Percentiles rank a stretch among this genome's conserved stretches.
Conservation (phyloP, 768 basidiomycete species). For the Suillus plorans region DNA sequence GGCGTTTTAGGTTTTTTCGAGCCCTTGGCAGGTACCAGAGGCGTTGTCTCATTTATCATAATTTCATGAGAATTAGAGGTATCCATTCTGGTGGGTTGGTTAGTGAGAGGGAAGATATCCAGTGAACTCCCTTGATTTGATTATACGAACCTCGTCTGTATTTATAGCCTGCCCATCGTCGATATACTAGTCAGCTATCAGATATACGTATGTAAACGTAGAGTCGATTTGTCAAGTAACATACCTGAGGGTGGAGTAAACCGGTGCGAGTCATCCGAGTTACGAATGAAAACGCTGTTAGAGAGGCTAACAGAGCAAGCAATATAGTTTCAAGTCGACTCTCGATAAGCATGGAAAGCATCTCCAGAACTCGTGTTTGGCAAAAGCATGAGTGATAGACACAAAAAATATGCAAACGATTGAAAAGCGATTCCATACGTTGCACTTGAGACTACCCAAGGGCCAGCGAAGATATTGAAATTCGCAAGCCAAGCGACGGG, state of each 20-base stretch:
- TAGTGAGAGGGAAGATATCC: neutral
- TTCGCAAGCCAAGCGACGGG: neutral
- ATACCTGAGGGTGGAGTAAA: neutral
- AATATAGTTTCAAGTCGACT: neutral
- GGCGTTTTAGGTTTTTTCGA: slow-evolving; percentile 34
- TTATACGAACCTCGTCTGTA: neutral
- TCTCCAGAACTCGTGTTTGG: neutral
- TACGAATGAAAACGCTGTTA: neutral
- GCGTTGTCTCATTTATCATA: neutral
- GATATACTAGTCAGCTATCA: neutral
- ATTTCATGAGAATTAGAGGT: neutral
- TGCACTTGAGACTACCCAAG: neutral
- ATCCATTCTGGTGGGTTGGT: neutral
- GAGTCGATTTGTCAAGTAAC: neutral
- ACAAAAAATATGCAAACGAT: neutral
- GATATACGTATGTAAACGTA: neutral
- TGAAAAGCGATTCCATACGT: neutral
- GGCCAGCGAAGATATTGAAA: neutral
- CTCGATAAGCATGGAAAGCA: neutral
- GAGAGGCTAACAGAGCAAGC: neutral
- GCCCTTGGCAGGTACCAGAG: neutral
- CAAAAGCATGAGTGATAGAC: neutral
- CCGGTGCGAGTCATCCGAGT: neutral
- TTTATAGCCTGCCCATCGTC: neutral
- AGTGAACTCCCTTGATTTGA: neutral